A percentile compares a stretch with the other conserved stretches of the same genome.
These are phyloP conservation scores for Tolypocladium sp. DNA, from an alignment of 2,329 filamentous ascomycete species.

Conservation along the genomic window DNA sequence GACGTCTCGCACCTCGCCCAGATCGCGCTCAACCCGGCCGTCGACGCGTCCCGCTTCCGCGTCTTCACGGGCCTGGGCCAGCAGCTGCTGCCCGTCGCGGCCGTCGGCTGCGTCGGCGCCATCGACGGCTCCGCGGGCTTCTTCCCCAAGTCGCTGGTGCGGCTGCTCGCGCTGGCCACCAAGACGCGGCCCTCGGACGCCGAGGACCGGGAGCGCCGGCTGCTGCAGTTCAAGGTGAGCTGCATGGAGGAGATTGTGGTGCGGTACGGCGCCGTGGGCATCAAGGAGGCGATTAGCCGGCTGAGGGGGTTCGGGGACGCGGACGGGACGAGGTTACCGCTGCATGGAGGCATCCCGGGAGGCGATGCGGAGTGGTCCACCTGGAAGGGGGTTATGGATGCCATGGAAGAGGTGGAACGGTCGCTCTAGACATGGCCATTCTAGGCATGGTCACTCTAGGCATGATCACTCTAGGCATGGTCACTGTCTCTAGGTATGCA, in stretches of 20 bases:
- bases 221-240: conserved; percentile 52
- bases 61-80: conserved; percentile 58
- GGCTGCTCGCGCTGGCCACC: conserved; percentile 40
- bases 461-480: too few relatives aligned
- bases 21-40: conserved; percentile 48
- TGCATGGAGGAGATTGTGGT: conserved; percentile 53
- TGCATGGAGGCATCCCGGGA: conserved; percentile 47
- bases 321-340: conserved; percentile 50
- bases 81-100: conserved; percentile 51
- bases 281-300: conserved; percentile 54
- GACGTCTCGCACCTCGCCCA: conserved; percentile 56
- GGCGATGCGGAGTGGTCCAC: conserved; percentile 48
- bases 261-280: conserved; percentile 51
- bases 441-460: too few relatives aligned
- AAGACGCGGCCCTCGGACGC: conserved; percentile 23
- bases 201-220: conserved; percentile 38
- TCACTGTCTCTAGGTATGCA: too few relatives aligned
- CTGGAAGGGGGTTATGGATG: conserved; percentile 36
- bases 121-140: conserved; percentile 55
- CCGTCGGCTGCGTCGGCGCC: conserved; percentile 49
- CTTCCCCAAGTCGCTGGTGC: conserved; percentile 53
- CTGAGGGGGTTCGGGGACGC: conserved; percentile 49
- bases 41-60: conserved; percentile 49
- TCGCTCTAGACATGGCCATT: conserved; percentile 7
- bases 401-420: conserved; percentile 33